Base-by-base conservation (phyloP, 2,329 filamentous ascomycete species). In the Epichloe typhina region DNA sequence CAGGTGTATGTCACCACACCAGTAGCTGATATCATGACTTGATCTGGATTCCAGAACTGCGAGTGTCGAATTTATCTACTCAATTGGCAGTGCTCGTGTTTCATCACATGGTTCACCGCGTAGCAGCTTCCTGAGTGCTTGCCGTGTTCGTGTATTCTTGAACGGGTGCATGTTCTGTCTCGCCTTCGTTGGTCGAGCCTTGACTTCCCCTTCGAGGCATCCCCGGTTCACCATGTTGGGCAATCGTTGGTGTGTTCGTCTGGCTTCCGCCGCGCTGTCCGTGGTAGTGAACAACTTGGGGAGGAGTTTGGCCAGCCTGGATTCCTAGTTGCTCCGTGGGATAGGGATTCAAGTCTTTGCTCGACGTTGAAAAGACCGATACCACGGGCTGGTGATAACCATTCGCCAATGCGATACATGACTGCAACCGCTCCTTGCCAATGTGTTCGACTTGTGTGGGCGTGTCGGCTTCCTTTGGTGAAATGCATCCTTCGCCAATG, bases 281-380 rank as follows among this genome's bases (percentile, higher is more conserved):
- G 55, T 83, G 80, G 57, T 84, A 84, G 58, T 84, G 80, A 33
- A 84, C 72, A 2, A 84, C 80, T 59, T 84, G 80, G 9, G 80
- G 80, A 26, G 80, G 79, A 15, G 75, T 70, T 61, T 83, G 80
- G 15, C 80, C 80, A 39, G 76, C 75, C 56, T 82, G 77, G 2
- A 77, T 74, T 15, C 80, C 80, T 5, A 84, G 66, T 47, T 83
- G 71, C 57, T 84, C 78, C 31, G 80, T 82, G 5, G 82, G 81
- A 59, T 84, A 84, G 0, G 77, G 82, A 58, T 84, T 78, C 35
- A 85, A 67, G 60, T 85, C 82, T 62, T 82, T 82, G 65, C 80
- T 84, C 9, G 81, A 84, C 2, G 82, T 85, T 37, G 81, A 84
- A 59, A 85, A 85, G 21, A 79, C 82, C 43, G 81, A 84, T 42